These are phyloP conservation scores for Akanthomyces uredinophilus DNA, from an alignment of 2,329 filamentous ascomycete species.

Conservation along the genomic window DNA sequence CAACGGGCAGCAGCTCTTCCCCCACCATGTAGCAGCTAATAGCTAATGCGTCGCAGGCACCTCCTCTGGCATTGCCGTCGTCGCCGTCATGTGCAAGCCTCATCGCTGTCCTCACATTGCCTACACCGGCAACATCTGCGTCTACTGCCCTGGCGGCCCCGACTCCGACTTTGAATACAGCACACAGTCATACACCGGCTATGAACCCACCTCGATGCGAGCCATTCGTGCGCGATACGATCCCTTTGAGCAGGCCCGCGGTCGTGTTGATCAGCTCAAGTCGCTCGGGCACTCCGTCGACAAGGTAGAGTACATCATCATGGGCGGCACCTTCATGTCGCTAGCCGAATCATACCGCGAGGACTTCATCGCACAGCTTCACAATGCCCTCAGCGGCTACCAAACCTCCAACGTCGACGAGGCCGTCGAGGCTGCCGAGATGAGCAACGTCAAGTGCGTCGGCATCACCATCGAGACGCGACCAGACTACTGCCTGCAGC, in stretches of 20 bases:
- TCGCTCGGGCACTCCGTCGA: conserved; percentile 93
- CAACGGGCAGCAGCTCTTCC: not conserved
- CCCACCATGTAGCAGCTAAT: not conserved
- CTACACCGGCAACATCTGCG: conserved; percentile 97
- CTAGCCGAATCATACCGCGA: conserved; percentile 83
- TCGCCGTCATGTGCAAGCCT: conserved; percentile 99
- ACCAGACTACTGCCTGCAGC: conserved; percentile 92
- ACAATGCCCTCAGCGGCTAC: conserved; percentile 95
- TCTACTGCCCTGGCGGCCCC: conserved; percentile 95
- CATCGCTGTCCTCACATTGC: conserved; percentile 96
- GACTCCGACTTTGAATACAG: conserved; percentile 99
- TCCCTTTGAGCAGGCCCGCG: conserved; percentile 93
- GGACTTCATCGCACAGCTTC: conserved; percentile 88
- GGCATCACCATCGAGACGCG: conserved; percentile 98
- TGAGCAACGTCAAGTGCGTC: conserved; percentile 96
- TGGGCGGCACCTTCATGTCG: conserved; percentile 99
- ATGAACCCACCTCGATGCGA: conserved; percentile 97
- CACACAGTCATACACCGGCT: conserved; percentile 97
- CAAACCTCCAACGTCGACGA: conserved; percentile 93
- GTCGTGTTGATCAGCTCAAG: conserved; percentile 94
- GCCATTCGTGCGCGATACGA: conserved; percentile 96
- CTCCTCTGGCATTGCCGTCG: conserved; percentile 93
- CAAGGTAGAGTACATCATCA: conserved; percentile 99
- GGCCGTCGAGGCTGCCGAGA: conserved; percentile 87
- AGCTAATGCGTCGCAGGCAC: conserved; percentile 55